A percentile compares a stretch with the other conserved stretches of the same genome.
phyloP scores from a whole-genome alignment of 2,329 filamentous ascomycete species.

The Cladosporium sp. region DNA sequence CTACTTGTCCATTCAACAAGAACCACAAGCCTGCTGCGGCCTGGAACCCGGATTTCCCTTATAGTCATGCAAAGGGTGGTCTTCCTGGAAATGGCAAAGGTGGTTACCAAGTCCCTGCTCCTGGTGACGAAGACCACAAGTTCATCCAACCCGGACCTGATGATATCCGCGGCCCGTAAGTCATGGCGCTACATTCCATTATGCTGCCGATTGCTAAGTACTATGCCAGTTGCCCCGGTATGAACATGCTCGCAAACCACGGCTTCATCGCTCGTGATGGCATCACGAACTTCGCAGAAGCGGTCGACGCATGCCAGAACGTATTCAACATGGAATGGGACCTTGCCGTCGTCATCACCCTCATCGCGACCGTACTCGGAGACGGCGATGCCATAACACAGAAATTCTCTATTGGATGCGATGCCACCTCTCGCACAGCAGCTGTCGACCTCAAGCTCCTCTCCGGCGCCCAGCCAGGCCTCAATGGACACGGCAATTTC shows the following conservation, averaged over 20 bases:
- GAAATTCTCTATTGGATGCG: slow-evolving; percentile 39
- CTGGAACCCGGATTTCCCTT: slow-evolving; percentile 6
- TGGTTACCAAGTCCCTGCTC: slow-evolving; percentile 37
- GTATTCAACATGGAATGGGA: slow-evolving; percentile 40
- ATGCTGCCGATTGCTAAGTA: slow-evolving; percentile 17
- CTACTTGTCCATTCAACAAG: slow-evolving; percentile 1
- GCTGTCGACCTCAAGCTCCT: background rate
- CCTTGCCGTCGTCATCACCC: slow-evolving; percentile 35
- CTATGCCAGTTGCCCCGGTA: slow-evolving; percentile 30
- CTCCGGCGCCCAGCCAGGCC: slow-evolving; percentile 25
- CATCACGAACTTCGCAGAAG: slow-evolving; percentile 36
- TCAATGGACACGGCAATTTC: slow-evolving; percentile 40
- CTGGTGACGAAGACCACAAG: slow-evolving; percentile 33
- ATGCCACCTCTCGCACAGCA: slow-evolving; percentile 35
- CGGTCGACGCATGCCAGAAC: slow-evolving; percentile 40
- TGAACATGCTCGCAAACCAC: slow-evolving; percentile 39
- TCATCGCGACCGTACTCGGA: slow-evolving; percentile 31
- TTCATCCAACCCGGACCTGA: slow-evolving; percentile 29
- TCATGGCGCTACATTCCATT: background rate
- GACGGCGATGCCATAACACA: slow-evolving; percentile 36
- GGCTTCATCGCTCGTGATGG: slow-evolving; percentile 38
- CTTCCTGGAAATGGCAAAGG: slow-evolving; percentile 31
- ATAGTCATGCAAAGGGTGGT: slow-evolving; percentile 14
- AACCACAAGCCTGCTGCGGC: slow-evolving; percentile 7
- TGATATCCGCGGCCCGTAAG: slow-evolving; percentile 35